Evolutionary conservation across 805 yeast genomes (phyloP), one percentile per base, ranked within the genome.

Genomic region (Monosporozyma servazzii): DNA sequence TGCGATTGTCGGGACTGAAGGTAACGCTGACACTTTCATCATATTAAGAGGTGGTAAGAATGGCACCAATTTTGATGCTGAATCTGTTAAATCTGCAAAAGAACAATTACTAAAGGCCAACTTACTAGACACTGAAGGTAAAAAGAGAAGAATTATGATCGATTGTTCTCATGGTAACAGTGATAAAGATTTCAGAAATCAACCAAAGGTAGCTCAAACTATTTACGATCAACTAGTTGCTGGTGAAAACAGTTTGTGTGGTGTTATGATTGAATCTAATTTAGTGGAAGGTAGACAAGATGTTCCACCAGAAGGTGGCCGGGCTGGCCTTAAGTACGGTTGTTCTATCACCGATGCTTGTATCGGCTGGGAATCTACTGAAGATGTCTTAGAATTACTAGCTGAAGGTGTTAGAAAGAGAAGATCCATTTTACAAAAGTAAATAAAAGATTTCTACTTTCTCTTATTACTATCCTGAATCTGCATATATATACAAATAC

Each of bases 151-250:
- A 54, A 90, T 62, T 62, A 93, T 91, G 98, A 81, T 91, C 56
- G 99, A 91, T 71, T 93, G 97, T 70, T 89, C 97, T 41, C 99
- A 91, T 67, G 99, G 97, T 56, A 91, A 91, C 76, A 88, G 96
- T 37, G 81, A 77, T 66, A 91, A 91, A 68, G 84, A 91, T 71
- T 90, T 82, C 80, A 79, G 79, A 66, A 91, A 91, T 71, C 99
- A 91, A 75, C 97, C 98, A 46, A 80, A 76, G 65, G 99, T 91
- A 13, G 88, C 90, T 25, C 77, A 78, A 25, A 78, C 73, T 44
- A 81, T 93, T 53, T 86, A 88, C 55, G 83, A 82, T 56, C 99
- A 93, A 71, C 70, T 93, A 48, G 70, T 79, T 15, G 75, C 71
- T 4, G 99, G 99, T 58, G 86, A 84, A 62, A 74, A 73, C 39